Conservation (phyloP, 768 basidiomycete species). For the Austroboletus festivus region DNA sequence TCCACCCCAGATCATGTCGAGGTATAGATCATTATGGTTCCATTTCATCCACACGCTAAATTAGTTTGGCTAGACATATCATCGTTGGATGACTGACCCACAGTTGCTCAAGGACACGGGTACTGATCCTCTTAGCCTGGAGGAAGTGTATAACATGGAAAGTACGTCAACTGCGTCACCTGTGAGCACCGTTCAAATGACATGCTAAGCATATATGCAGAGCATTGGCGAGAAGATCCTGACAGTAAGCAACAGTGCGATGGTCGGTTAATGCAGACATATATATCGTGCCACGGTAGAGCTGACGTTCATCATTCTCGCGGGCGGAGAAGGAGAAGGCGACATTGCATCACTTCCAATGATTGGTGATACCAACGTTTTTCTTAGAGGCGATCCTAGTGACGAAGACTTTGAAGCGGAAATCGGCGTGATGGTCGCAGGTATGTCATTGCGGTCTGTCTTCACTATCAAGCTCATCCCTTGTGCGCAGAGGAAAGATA, state of each 20-base stretch:
- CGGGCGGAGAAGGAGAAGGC: slow-evolving; percentile 25
- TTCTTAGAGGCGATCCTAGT: slow-evolving; percentile 56
- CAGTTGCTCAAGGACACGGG: slow-evolving; percentile 76
- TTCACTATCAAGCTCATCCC: background rate
- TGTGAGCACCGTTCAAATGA: too few species aligned
- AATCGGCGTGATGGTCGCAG: slow-evolving; percentile 91
- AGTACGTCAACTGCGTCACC: slow-evolving; percentile 47
- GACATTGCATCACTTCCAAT: slow-evolving; percentile 48
- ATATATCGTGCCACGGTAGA: slow-evolving; percentile 43
- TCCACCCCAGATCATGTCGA: slow-evolving; percentile 60
- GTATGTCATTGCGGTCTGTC: slow-evolving; percentile 36
- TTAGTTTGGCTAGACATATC: slow-evolving; percentile 56
- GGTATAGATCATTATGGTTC: background rate
- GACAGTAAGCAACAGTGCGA: slow-evolving; percentile 52
- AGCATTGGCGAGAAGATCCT: slow-evolving; percentile 80
- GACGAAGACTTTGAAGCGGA: slow-evolving; percentile 65
- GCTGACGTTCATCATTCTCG: slow-evolving; percentile 86
- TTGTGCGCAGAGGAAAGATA: slow-evolving; percentile 53
- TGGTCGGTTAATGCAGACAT: background rate
- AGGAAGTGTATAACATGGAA: slow-evolving; percentile 90
- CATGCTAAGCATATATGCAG: slow-evolving; percentile 37
- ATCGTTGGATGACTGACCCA: slow-evolving; percentile 83
- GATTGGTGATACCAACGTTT: slow-evolving; percentile 93
- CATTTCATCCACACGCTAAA: background rate
- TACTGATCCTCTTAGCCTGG: slow-evolving; percentile 75